Base-by-base conservation (phyloP, 2,329 filamentous ascomycete species). In the Colletotrichum tanaceti region DNA sequence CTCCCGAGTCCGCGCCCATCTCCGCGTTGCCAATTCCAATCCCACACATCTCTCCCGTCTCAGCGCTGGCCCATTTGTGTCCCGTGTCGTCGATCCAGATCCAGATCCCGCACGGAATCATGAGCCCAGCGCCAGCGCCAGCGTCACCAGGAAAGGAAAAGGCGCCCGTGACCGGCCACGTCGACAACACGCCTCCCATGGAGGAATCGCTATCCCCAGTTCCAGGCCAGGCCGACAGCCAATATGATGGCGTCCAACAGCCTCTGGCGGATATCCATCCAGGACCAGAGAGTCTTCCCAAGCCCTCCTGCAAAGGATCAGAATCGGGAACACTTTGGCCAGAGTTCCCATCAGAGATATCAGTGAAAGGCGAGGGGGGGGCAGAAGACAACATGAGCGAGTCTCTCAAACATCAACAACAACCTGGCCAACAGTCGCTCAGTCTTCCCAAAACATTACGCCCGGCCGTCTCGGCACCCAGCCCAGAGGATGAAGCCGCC, bases 121-220 rank as follows among this genome's bases (percentile, higher is more conserved):
- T 68, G 65, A 55, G 53, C 39, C 61, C 65, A 18, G 47, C 53
- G 13, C n/a, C 65, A 4, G n/a, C n/a, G n/a, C n/a, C n/a, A n/a
- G n/a, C n/a, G n/a, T n/a, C n/a, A n/a, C 41, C 47, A 20, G 35
- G 46, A 28, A 55, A 44, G 22, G 61, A 35, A 22, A 64, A 64
- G 32, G 10, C 35, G 4, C 54, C 61, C n/a, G 32, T 32, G 22
- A 1, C 41, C 22, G 41, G 20, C 5, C 35, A 65, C 4, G 35
- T 24, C 14, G n/a, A 38, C 32, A n/a, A 38, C 3, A 22, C 22
- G n/a, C 11, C 32, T 16, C 18, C 3, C 5, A 38, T 38, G 11
- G 16, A 38, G 32, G 18, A 14, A 9, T 11, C 28, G 32, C 6
- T 0, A 14, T 58, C 43, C 18, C 41, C 55, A 58, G n/a, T 7